Percentiles rank a stretch among this genome's conserved stretches.
phyloP scores from a whole-genome alignment of 2,329 filamentous ascomycete species.

The Fusarium duplospermum region DNA sequence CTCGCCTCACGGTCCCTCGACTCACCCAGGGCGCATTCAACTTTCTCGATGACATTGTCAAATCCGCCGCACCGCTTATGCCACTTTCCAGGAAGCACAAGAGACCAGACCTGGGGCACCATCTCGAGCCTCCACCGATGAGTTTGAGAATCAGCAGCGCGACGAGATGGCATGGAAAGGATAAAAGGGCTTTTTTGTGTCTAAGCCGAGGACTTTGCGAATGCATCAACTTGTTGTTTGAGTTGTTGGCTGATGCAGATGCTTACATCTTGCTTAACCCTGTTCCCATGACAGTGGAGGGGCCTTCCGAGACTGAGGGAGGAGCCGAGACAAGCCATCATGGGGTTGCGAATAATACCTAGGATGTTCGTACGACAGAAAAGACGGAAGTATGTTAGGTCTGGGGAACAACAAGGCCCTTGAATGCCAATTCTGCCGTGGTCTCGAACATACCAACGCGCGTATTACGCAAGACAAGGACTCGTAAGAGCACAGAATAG shows the following conservation, averaged over 20 bases:
- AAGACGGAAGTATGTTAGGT: too few relatives aligned
- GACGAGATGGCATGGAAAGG: not conserved
- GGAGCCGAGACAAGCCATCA: rapidly evolving
- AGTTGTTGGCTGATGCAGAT: not conserved
- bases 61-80: not conserved
- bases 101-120: not conserved
- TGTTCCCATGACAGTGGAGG: not conserved
- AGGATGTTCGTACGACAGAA: too few relatives aligned
- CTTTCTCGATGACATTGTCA: not conserved
- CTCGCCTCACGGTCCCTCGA: not conserved
- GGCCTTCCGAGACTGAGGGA: not conserved
- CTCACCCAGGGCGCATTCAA: not conserved
- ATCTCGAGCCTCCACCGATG: not conserved
- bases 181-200: not conserved
- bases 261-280: not conserved
- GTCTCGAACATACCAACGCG: too few relatives aligned
- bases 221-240: not conserved
- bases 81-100: not conserved
- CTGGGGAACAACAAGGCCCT: too few relatives aligned
- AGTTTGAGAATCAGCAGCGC: not conserved
- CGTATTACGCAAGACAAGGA: too few relatives aligned
- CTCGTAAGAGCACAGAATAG: too few relatives aligned
- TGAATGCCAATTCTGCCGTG: too few relatives aligned
- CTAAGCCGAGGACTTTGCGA: not conserved
- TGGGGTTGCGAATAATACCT: not conserved